Evolutionary conservation across 1,284 basidiomycete genomes (phyloP), one percentile per base, ranked within the genome.

Genomic region (Fomitiporia mediterranea): DNA sequence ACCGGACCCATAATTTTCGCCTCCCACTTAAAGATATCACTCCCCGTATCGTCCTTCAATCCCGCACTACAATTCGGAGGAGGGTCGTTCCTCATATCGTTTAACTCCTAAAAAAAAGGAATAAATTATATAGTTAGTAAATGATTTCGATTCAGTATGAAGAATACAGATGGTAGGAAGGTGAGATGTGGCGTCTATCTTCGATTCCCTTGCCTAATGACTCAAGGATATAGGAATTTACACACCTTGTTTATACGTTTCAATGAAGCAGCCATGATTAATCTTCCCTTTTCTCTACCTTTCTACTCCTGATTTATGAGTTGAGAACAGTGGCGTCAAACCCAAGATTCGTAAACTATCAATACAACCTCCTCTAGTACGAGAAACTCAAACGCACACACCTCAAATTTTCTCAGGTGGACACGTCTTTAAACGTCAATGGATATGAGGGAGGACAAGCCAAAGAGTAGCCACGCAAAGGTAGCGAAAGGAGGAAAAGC

Each of bases 211-310:
- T 25, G 3, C 21, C 44, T n/a, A n/a, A n/a, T n/a, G n/a, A n/a
- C n/a, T n/a, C n/a, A n/a, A n/a, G n/a, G n/a, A n/a, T n/a, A n/a
- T n/a, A n/a, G n/a, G n/a, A n/a, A n/a, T n/a, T n/a, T 46, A 67
- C 83, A 56, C 62, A 94, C 94, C 89, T 96, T 97, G 89, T 94
- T 96, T 79, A 98, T 98, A 82, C 94, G 94, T 82, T 95, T 96
- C 67, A 97, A 82, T n/a, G n/a, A n/a, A n/a, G n/a, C n/a, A 69
- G 94, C 94, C 94, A 96, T 97, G 47, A 34, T 49, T n/a, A 23
- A 17, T 43, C 5, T 19, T 17, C 8, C 17, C n/a, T 23, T 19
- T 34, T 34, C 13, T 34, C 32, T 6, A 34, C n/a, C n/a, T n/a
- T n/a, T n/a, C n/a, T n/a, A n/a, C n/a, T n/a, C n/a, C n/a, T n/a